These are phyloP conservation scores for Fusarium nelsonii DNA, from an alignment of 2,329 filamentous ascomycete species.

Conservation along the genomic window DNA sequence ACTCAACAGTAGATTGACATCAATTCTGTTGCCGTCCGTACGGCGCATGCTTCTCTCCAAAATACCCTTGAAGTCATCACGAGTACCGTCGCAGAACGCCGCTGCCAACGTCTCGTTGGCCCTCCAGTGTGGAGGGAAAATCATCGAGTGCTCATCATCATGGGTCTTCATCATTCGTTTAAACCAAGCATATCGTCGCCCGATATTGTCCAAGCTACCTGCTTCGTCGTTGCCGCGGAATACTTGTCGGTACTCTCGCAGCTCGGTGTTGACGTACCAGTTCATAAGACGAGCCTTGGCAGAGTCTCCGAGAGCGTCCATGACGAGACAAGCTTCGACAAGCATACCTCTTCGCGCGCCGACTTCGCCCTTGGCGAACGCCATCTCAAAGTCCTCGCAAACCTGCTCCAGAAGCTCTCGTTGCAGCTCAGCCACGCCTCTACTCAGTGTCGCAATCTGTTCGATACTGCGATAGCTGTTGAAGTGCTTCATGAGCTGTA, in stretches of 20 bases:
- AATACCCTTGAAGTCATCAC: slow-evolving; percentile 95
- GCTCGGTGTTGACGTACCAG: slow-evolving; percentile 98
- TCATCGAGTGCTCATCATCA: slow-evolving; percentile 88
- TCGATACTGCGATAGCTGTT: slow-evolving; percentile 98
- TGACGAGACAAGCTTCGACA: slow-evolving; percentile 89
- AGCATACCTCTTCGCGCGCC: slow-evolving; percentile 76
- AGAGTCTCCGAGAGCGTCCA: slow-evolving; percentile 92
- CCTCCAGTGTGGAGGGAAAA: slow-evolving; percentile 90
- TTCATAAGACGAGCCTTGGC: slow-evolving; percentile 85
- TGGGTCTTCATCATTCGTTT: slow-evolving; percentile 95
- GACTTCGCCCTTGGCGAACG: slow-evolving; percentile 90
- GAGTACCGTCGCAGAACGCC: slow-evolving; percentile 93
- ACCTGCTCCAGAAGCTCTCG: slow-evolving; percentile 94
- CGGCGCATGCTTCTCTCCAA: slow-evolving; percentile 87
- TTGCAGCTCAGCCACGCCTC: slow-evolving; percentile 93
- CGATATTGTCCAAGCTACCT: slow-evolving; percentile 95
- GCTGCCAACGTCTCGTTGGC: slow-evolving; percentile 91
- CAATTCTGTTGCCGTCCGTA: slow-evolving; percentile 80
- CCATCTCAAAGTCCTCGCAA: slow-evolving; percentile 98
- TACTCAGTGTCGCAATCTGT: slow-evolving; percentile 93
- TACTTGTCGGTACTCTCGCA: slow-evolving; percentile 94
- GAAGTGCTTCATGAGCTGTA: slow-evolving; percentile 98
- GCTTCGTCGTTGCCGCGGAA: slow-evolving; percentile 98
- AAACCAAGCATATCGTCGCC: slow-evolving; percentile 95
- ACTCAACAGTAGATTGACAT: slow-evolving; percentile 88